phyloP scores from a whole-genome alignment of 2,329 filamentous ascomycete genomes.

The Pseudopyricularia cyperi region DNA sequence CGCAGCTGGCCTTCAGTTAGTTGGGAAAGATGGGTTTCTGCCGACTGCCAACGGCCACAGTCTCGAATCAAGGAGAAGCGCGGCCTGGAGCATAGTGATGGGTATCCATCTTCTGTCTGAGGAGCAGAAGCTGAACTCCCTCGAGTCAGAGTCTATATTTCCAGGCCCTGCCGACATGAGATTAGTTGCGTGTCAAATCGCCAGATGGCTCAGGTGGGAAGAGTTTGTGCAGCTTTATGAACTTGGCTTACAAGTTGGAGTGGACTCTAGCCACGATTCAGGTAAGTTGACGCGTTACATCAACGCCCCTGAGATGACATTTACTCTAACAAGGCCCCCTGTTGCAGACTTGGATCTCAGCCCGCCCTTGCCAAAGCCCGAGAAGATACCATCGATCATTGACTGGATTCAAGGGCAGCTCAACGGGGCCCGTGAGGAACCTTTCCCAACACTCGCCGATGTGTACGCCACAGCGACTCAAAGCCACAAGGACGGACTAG shows the following conservation, averaged over 20 bases:
- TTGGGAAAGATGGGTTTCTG: constrained; percentile 45
- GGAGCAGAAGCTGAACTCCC: constrained; percentile 69
- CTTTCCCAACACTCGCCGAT: constrained; percentile 29
- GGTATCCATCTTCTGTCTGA: constrained; percentile 79
- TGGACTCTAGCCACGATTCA: constrained; percentile 22
- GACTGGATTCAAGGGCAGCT: constrained; percentile 40
- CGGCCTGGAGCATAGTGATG: constrained; percentile 56
- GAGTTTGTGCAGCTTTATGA: constrained; percentile 35
- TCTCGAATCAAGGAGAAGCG: constrained; percentile 42
- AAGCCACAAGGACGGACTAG: constrained; percentile 19
- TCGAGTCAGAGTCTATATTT: constrained; percentile 28
- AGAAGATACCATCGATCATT: constrained; percentile 23
- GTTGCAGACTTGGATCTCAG: constrained; percentile 16
- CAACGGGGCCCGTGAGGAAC: constrained; percentile 18
- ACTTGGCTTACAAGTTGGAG: constrained; percentile 36
- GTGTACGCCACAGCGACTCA: constrained; percentile 27
- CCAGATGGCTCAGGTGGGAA: constrained; percentile 66
- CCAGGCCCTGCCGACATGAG: constrained; percentile 40
- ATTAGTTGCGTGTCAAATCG: constrained; percentile 69
- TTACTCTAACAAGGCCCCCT: background rate
- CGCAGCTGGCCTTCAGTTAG: constrained; percentile 33
- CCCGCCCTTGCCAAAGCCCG: constrained; percentile 16
- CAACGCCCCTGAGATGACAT: background rate
- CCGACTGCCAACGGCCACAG: constrained; percentile 44
- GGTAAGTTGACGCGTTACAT: constrained; percentile 17